Percentiles rank a stretch among this genome's conserved stretches.
Evolutionary conservation across 108 stramenopile species (phyloP).

Genomic region (Cyclostephanos invisitatus): DNA sequence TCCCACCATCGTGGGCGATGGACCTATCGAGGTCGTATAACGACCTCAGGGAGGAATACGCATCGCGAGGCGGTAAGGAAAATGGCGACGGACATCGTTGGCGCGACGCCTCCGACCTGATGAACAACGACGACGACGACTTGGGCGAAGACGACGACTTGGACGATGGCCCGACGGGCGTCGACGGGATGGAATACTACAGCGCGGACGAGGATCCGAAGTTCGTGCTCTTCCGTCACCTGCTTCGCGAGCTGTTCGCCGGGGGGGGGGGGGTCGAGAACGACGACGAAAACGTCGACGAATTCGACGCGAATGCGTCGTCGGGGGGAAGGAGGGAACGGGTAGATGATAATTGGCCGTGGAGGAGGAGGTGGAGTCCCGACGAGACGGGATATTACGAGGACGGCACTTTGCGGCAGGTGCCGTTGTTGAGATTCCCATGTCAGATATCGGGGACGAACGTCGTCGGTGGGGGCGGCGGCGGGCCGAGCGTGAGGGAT

Average conservation of each 20-base stretch:
- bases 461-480: slow-evolving; percentile 4
- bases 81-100: neutral
- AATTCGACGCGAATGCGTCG: neutral
- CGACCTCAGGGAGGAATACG: slow-evolving; percentile 40
- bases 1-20: slow-evolving; percentile 37
- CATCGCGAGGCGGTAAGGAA: neutral
- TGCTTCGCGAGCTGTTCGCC: slow-evolving; percentile 65
- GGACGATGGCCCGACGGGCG: slow-evolving; percentile 1
- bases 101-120: slow-evolving; percentile 24
- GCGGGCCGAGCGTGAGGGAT: slow-evolving; percentile 31
- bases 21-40: slow-evolving; percentile 43
- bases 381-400: slow-evolving; percentile 37
- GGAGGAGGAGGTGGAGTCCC: slow-evolving; percentile 24
- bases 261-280: slow-evolving; percentile 22
- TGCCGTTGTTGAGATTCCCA: slow-evolving; percentile 45
- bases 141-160: slow-evolving; percentile 16
- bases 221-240: slow-evolving; percentile 58
- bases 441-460: slow-evolving; percentile 24
- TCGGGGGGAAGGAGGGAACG: slow-evolving; percentile 15
- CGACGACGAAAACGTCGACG: slow-evolving; percentile 43
- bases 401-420: slow-evolving; percentile 19
- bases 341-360: slow-evolving; percentile 4
- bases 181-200: neutral
- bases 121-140: neutral
- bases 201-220: slow-evolving; percentile 41